A percentile compares a stretch with the other conserved stretches of the same genome.
These are phyloP conservation scores for Leccinum imitatum DNA, from an alignment of 768 basidiomycete genomes.

Conservation along the genomic window DNA sequence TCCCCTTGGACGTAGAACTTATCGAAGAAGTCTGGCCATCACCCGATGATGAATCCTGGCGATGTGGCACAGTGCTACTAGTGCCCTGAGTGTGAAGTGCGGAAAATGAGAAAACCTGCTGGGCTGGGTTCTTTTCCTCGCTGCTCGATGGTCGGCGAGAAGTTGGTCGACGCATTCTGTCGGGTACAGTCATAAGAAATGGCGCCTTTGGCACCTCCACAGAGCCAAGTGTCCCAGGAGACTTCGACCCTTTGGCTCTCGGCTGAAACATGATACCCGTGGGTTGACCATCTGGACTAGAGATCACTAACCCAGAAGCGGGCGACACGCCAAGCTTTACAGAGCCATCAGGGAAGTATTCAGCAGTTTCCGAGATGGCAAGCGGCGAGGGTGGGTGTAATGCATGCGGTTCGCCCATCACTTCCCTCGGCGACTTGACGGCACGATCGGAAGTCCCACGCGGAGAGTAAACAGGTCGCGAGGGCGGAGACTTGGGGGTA, in stretches of 20 bases:
- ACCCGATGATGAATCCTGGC: constrained; percentile 26
- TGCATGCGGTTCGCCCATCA: constrained; percentile 36
- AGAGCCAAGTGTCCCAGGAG: constrained; percentile 29
- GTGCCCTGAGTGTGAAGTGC: constrained; percentile 26
- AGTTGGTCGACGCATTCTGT: constrained; percentile 26
- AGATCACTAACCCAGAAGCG: constrained; percentile 85
- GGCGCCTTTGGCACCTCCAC: constrained; percentile 51
- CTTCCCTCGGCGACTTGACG: constrained; percentile 51
- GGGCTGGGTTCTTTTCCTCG: constrained; percentile 29
- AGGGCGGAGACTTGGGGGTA: constrained; percentile 44
- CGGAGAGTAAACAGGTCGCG: constrained; percentile 42
- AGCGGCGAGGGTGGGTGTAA: constrained; percentile 68
- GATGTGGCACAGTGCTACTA: constrained; percentile 13
- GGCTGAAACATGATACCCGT: constrained; percentile 98
- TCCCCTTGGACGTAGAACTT: constrained; percentile 17
- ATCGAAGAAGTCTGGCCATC: constrained; percentile 14
- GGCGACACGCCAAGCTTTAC: constrained; percentile 71
- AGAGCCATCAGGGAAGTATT: constrained; percentile 64
- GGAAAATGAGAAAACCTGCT: constrained; percentile 29
- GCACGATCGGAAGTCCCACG: constrained; percentile 67
- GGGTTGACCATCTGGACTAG: constrained; percentile 90
- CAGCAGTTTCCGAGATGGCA: constrained; percentile 65
- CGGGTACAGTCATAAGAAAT: constrained; percentile 30
- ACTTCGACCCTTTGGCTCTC: constrained; percentile 41
- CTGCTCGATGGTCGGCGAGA: constrained; percentile 28